Conservation (phyloP, 73 alveolate genomes). For the Paramecium biaurelia region DNA sequence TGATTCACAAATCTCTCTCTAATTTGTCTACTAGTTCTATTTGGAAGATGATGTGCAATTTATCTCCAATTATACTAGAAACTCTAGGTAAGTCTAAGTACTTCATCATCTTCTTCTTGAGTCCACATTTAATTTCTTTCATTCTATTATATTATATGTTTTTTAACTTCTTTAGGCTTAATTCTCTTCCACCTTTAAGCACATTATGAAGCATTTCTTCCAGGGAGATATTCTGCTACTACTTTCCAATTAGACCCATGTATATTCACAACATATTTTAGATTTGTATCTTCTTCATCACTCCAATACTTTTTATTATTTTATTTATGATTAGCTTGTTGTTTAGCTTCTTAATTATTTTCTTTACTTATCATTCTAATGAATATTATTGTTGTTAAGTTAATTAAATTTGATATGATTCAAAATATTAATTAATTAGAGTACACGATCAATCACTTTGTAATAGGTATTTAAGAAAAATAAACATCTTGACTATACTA, state of each 20-base stretch:
- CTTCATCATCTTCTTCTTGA: conserved; percentile 45
- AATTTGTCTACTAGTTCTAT: conserved; percentile 88
- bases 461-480: no score
- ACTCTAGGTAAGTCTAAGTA: neutral
- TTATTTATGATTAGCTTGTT: neutral
- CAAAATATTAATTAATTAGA: neutral
- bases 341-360: neutral
- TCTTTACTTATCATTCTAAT: neutral
- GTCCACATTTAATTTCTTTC: conserved; percentile 48
- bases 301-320: neutral
- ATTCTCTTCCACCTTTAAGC: conserved; percentile 62
- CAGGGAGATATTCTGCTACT: conserved; percentile 44
- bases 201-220: conserved; percentile 61
- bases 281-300: neutral
- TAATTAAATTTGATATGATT: neutral
- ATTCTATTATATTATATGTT: neutral
- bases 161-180: conserved; percentile 10
- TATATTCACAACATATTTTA: neutral
- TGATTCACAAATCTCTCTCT: conserved; percentile 98
- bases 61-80: conserved; percentile 33
- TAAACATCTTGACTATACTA: neutral
- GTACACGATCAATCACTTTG: neutral
- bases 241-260: conserved; percentile 37
- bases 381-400: neutral
- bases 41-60: conserved; percentile 43